Conservation (phyloP, 495 filamentous ascomycete genomes). For the Daldinia bambusicola region DNA sequence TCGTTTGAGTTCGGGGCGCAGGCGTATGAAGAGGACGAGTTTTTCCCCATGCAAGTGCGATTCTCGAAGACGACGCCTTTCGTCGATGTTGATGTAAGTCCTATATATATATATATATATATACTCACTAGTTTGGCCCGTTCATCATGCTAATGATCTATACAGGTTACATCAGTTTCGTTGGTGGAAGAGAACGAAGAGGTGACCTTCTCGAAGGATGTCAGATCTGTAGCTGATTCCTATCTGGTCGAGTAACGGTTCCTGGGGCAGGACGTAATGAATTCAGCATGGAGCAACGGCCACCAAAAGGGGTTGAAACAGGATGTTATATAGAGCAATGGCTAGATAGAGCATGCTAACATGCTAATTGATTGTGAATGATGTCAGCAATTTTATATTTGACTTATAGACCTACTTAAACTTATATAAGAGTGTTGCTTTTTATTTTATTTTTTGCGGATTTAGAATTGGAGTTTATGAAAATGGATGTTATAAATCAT, state of each 20-base stretch:
- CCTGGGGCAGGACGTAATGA: conserved; percentile 16
- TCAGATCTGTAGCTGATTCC: conserved; percentile 83
- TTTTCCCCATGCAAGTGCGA: conserved; percentile 94
- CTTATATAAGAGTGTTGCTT: background rate
- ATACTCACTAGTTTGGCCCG: background rate
- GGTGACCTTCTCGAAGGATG: conserved; percentile 86
- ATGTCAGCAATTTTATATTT: background rate
- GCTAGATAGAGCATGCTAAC: conserved; percentile 34
- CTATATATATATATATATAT: too few relatives aligned
- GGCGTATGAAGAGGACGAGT: conserved; percentile 84
- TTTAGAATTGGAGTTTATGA: background rate
- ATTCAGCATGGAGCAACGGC: conserved; percentile 14
- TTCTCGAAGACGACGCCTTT: conserved; percentile 89
- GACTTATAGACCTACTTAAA: background rate
- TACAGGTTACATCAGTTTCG: conserved; percentile 73
- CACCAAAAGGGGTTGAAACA: conserved; percentile 21
- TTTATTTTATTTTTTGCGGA: background rate
- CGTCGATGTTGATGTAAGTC: conserved; percentile 87
- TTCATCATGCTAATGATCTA: conserved; percentile 30
- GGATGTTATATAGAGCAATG: conserved; percentile 32
- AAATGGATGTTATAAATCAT: background rate
- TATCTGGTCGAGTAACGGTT: conserved; percentile 77
- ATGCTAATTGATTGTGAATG: conserved; percentile 33
- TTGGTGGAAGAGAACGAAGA: conserved; percentile 84
- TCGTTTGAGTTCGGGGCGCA: conserved; percentile 94